These are phyloP conservation scores for Rhinocladiella similis DNA, from an alignment of 2,329 filamentous ascomycete species.

Conservation along the genomic window DNA sequence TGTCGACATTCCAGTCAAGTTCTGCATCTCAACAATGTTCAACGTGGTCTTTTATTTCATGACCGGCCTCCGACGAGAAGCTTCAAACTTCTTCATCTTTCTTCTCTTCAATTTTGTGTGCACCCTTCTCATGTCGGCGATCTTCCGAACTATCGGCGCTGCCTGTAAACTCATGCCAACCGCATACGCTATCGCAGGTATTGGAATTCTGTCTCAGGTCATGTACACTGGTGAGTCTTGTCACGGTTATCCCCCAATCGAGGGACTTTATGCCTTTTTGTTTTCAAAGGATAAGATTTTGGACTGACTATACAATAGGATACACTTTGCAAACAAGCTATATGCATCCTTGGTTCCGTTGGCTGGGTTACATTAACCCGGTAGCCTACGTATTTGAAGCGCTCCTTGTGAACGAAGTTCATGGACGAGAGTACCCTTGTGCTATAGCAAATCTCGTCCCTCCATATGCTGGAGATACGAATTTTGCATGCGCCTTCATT, in stretches of 20 bases:
- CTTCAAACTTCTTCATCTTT: slow-evolving; percentile 62
- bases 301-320: slow-evolving; percentile 23
- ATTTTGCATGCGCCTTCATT: slow-evolving; percentile 56
- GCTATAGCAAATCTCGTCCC: slow-evolving; percentile 49
- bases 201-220: slow-evolving; percentile 39
- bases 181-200: slow-evolving; percentile 55
- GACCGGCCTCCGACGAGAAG: slow-evolving; percentile 55
- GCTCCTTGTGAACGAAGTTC: slow-evolving; percentile 40
- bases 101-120: slow-evolving; percentile 53
- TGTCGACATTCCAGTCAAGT: slow-evolving; percentile 55
- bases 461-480: slow-evolving; percentile 73
- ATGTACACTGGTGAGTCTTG: slow-evolving; percentile 44
- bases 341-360: slow-evolving; percentile 54
- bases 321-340: slow-evolving; percentile 46
- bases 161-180: slow-evolving; percentile 57
- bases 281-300: too few relatives aligned
- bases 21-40: slow-evolving; percentile 62
- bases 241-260: too few relatives aligned
- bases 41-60: slow-evolving; percentile 64
- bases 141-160: slow-evolving; percentile 59
- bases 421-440: slow-evolving; percentile 28
- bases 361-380: slow-evolving; percentile 43
- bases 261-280: too few relatives aligned
- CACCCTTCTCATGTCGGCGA: slow-evolving; percentile 59
- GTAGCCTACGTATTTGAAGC: slow-evolving; percentile 43